Conservation (phyloP, 106 monocot species). For the Iris macrosiphon region DNA sequence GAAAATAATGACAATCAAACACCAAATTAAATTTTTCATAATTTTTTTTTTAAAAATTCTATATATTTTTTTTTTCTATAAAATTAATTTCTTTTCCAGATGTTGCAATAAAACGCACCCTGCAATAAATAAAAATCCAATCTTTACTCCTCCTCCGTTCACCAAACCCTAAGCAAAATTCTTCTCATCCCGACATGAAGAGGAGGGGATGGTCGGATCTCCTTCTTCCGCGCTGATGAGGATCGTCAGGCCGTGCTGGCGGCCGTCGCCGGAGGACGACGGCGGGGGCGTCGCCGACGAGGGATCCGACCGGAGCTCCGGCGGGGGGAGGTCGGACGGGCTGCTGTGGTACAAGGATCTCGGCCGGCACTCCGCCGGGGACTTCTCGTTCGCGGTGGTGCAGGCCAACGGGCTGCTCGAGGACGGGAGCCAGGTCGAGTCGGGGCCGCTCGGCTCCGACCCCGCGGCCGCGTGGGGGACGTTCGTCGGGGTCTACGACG, state of each 20-base stretch:
- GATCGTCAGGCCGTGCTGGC: constrained; percentile 9
- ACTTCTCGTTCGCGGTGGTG: constrained; percentile 71
- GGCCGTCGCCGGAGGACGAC: constrained; percentile 7
- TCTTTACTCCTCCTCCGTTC: too few relatives aligned
- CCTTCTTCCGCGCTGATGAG: too few relatives aligned
- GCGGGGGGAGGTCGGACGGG: constrained; percentile 29
- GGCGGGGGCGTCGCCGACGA: constrained; percentile 7
- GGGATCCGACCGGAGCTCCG: constrained; percentile 10
- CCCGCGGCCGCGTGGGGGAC: constrained; percentile 25
- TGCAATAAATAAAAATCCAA: too few relatives aligned
- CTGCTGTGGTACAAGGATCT: constrained; percentile 59
- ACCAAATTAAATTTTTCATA: too few relatives aligned
- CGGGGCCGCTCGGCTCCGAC: constrained; percentile 23
- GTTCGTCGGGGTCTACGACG: constrained; percentile 78
- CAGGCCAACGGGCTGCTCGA: constrained; percentile 67
- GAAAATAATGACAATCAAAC: too few relatives aligned
- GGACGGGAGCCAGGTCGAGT: constrained; percentile 72
- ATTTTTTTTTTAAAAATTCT: too few relatives aligned
- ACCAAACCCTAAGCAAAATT: too few relatives aligned
- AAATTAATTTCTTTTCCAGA: too few relatives aligned
- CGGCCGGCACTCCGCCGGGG: constrained; percentile 47
- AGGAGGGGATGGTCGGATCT: too few relatives aligned
- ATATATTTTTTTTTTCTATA: too few relatives aligned
- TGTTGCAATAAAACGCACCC: too few relatives aligned
- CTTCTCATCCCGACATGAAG: too few relatives aligned